These are phyloP conservation scores for Ambispora gerdemannii DNA, from an alignment of 192 early-diverging fungal genomes.

Conservation along the genomic window DNA sequence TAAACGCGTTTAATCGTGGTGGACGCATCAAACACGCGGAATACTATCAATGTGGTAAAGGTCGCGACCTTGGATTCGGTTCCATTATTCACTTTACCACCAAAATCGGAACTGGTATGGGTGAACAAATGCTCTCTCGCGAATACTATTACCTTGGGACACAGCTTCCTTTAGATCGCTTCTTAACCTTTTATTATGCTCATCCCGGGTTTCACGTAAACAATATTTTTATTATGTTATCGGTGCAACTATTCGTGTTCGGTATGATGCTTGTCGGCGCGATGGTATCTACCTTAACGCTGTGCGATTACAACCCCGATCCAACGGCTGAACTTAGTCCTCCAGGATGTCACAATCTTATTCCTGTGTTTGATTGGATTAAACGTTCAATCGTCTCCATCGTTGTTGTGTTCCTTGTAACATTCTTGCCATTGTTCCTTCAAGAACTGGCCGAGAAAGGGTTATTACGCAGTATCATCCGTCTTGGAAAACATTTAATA, in stretches of 20 bases:
- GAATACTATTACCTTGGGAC: conserved; percentile 89
- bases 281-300: conserved; percentile 58
- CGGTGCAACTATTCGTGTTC: conserved; percentile 78
- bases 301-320: conserved; percentile 62
- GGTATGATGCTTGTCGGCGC: conserved; percentile 72
- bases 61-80: conserved; percentile 84
- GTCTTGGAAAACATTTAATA: conserved; percentile 76
- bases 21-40: conserved; percentile 87
- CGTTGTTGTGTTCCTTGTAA: conserved; percentile 74
- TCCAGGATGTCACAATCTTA: conserved; percentile 65
- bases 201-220: conserved; percentile 89
- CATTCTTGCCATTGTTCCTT: conserved; percentile 76
- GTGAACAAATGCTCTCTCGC: conserved; percentile 87
- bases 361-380: conserved; percentile 77
- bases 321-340: conserved; percentile 48
- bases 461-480: conserved; percentile 64
- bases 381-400: conserved; percentile 77
- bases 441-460: conserved; percentile 85
- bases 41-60: conserved; percentile 90
- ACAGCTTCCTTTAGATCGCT: conserved; percentile 77
- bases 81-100: conserved; percentile 87
- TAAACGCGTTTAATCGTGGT: conserved; percentile 81
- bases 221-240: conserved; percentile 82
- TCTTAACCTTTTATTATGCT: conserved; percentile 85
- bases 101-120: conserved; percentile 90